phyloP scores from a whole-genome alignment of 2,329 filamentous ascomycete genomes.

The Blastomyces percursus region DNA sequence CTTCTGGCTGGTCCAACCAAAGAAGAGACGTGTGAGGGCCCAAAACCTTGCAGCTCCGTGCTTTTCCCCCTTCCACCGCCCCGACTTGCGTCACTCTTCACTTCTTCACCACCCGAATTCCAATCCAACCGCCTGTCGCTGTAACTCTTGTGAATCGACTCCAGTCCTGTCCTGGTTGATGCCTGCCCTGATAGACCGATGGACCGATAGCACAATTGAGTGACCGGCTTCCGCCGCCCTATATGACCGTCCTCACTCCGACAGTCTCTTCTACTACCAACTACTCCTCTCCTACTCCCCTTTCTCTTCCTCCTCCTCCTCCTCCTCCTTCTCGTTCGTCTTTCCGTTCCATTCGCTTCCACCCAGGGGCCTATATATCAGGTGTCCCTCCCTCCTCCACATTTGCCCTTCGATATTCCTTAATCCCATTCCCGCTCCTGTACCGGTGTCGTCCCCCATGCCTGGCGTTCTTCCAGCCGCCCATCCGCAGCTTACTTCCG shows the following conservation, averaged over 20 bases:
- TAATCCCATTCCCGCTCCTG: not conserved
- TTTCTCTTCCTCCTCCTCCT: no score
- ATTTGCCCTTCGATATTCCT: not conserved
- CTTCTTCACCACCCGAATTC: not conserved
- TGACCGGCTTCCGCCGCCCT: not conserved
- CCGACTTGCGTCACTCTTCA: constrained; percentile 4
- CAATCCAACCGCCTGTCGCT: not conserved
- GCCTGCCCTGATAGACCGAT: not conserved
- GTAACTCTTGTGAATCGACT: constrained; percentile 1
- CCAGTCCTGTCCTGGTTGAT: not conserved
- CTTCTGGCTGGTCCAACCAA: no score
- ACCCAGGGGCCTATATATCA: not conserved
- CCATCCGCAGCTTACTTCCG: not conserved
- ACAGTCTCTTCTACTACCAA: not conserved
- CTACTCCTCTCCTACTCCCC: not conserved
- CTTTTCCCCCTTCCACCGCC: not conserved
- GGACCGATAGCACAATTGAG: not conserved
- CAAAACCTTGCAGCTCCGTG: not conserved
- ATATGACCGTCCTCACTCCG: not conserved
- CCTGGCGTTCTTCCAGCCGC: constrained; percentile 4
- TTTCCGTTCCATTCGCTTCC: not conserved
- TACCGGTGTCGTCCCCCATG: not conserved
- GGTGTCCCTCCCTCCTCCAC: not conserved
- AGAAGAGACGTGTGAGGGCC: no score
- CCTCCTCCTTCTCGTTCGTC: no score